These are phyloP conservation scores for Pythium periplocum DNA, from an alignment of 352 stramenopile genomes.

Conservation along the genomic window DNA sequence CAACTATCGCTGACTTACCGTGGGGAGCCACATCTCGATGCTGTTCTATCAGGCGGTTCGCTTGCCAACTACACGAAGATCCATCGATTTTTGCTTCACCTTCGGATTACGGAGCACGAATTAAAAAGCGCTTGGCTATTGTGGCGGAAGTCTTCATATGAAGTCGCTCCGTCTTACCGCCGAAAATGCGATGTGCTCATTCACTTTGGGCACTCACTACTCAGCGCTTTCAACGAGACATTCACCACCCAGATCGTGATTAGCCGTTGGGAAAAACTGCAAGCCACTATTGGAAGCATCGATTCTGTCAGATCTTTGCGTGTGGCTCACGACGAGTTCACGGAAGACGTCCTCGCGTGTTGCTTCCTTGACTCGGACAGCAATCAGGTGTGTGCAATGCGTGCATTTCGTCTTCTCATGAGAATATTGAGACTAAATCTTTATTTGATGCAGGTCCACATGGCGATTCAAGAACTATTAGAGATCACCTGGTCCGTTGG, in stretches of 20 bases:
- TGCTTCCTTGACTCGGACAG: slow-evolving; percentile 16
- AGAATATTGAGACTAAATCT: too few relatives aligned
- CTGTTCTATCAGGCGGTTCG: slow-evolving; percentile 6
- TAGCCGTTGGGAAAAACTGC: slow-evolving; percentile 9
- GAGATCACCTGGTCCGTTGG: slow-evolving; percentile 1
- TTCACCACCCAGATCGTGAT: slow-evolving; percentile 15
- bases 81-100: slow-evolving; percentile 16
- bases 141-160: slow-evolving; percentile 9
- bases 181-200: slow-evolving; percentile 16
- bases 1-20: slow-evolving; percentile 14
- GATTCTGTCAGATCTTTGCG: slow-evolving; percentile 11
- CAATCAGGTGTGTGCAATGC: not conserved
- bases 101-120: slow-evolving; percentile 39
- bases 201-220: slow-evolving; percentile 7
- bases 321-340: slow-evolving; percentile 8
- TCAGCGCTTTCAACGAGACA: slow-evolving; percentile 14
- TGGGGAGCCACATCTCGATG: slow-evolving; percentile 5
- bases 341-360: slow-evolving; percentile 4
- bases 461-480: too few relatives aligned
- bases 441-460: too few relatives aligned
- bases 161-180: not conserved
- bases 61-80: slow-evolving; percentile 10
- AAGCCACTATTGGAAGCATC: slow-evolving; percentile 1
- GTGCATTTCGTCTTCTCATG: too few relatives aligned
- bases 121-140: slow-evolving; percentile 26